Percentiles rank a stretch among this genome's conserved stretches.
phyloP scores from a whole-genome alignment of 2,329 filamentous ascomycete species.

The Aspergillus brunneoviolaceus region DNA sequence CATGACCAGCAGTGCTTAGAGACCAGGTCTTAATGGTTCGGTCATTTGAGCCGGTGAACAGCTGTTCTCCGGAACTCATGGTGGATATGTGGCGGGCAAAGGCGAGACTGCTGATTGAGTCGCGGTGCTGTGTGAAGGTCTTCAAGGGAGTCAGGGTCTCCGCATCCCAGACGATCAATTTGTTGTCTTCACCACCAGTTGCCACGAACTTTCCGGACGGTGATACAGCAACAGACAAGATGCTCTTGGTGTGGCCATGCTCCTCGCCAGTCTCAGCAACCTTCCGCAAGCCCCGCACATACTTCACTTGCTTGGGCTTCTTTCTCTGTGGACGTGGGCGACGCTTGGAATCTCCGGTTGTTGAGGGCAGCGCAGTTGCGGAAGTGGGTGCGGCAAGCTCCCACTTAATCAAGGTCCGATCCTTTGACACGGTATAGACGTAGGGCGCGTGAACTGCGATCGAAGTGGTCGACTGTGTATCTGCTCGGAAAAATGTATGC shows the following conservation, averaged over 20 bases:
- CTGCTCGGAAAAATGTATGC: slow-evolving; percentile 73
- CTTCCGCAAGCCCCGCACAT: slow-evolving; percentile 50
- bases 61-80: slow-evolving; percentile 66
- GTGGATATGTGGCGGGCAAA: slow-evolving; percentile 73
- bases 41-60: slow-evolving; percentile 89
- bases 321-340: slow-evolving; percentile 45
- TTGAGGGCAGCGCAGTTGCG: slow-evolving; percentile 36
- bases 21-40: slow-evolving; percentile 96
- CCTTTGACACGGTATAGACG: slow-evolving; percentile 85
- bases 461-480: slow-evolving; percentile 74
- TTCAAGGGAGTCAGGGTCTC: slow-evolving; percentile 73
- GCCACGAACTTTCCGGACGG: slow-evolving; percentile 87
- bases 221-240: slow-evolving; percentile 81
- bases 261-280: slow-evolving; percentile 44
- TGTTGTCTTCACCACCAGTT: slow-evolving; percentile 81
- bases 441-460: slow-evolving; percentile 77
- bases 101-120: slow-evolving; percentile 77
- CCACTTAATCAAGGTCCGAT: slow-evolving; percentile 85
- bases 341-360: slow-evolving; percentile 65
- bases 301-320: slow-evolving; percentile 47
- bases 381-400: slow-evolving; percentile 59
- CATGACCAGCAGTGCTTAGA: slow-evolving; percentile 71
- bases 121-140: slow-evolving; percentile 88
- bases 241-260: slow-evolving; percentile 75
- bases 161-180: slow-evolving; percentile 85